Conservation (phyloP, 1,284 basidiomycete genomes). For the Pulchroboletus neoregius region DNA sequence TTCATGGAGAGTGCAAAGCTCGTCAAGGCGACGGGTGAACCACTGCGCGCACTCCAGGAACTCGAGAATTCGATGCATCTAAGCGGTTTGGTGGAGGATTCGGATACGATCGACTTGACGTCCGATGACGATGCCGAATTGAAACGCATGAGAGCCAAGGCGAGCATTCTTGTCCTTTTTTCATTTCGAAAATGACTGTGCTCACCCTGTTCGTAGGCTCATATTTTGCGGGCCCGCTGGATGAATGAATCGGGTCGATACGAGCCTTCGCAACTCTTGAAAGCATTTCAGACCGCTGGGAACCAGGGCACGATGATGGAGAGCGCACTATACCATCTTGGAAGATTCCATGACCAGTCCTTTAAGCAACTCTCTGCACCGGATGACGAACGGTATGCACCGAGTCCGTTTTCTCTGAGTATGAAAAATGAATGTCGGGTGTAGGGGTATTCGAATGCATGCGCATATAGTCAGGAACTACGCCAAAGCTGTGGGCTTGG, state of each 20-base stretch:
- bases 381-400: slow-evolving; percentile 51
- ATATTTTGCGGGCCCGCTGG: slow-evolving; percentile 89
- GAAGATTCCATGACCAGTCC: slow-evolving; percentile 82
- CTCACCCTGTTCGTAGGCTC: slow-evolving; percentile 51
- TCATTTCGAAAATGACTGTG: background rate
- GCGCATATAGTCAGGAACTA: slow-evolving; percentile 67
- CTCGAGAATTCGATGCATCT: slow-evolving; percentile 75
- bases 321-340: slow-evolving; percentile 81
- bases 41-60: slow-evolving; percentile 85
- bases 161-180: slow-evolving; percentile 30
- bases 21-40: slow-evolving; percentile 75
- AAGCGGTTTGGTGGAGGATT: slow-evolving; percentile 40
- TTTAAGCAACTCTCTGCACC: slow-evolving; percentile 49
- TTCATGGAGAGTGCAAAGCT: slow-evolving; percentile 94
- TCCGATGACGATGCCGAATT: slow-evolving; percentile 45
- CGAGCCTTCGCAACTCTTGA: slow-evolving; percentile 48
- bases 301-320: slow-evolving; percentile 62
- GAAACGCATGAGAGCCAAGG: slow-evolving; percentile 70
- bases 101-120: slow-evolving; percentile 54
- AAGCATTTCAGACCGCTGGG: slow-evolving; percentile 23
- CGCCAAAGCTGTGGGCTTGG: slow-evolving; percentile 70
- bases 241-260: slow-evolving; percentile 88
- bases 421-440: slow-evolving; percentile 4
- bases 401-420: background rate
- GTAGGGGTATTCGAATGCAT: slow-evolving; percentile 58